Evolutionary conservation across 495 filamentous ascomycete species (phyloP).

Genomic region (Annulohypoxylon moriforme): DNA sequence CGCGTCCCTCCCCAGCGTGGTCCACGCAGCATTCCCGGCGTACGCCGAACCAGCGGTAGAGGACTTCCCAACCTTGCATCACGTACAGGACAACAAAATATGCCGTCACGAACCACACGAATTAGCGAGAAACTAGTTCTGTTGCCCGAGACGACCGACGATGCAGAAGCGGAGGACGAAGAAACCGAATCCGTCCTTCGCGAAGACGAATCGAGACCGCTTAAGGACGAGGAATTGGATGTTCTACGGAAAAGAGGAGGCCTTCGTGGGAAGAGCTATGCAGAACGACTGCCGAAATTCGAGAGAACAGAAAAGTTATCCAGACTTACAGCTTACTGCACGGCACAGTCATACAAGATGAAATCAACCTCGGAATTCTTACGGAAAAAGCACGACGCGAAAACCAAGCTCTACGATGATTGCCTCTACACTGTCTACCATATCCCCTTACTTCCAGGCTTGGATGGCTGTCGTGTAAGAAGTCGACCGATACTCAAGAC

Average conservation of each 20-base stretch:
- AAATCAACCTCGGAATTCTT: constrained; percentile 87
- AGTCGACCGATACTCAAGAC: constrained; percentile 93
- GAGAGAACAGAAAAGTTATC: constrained; percentile 87
- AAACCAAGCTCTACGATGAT: constrained; percentile 99
- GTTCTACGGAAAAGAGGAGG: constrained; percentile 70
- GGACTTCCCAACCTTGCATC: constrained; percentile 57
- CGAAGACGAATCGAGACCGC: constrained; percentile 73
- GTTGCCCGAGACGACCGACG: constrained; percentile 84
- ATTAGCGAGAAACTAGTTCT: constrained; percentile 94
- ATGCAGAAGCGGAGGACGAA: constrained; percentile 63
- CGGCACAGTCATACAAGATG: constrained; percentile 91
- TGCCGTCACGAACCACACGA: constrained; percentile 89
- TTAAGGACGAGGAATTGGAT: constrained; percentile 82
- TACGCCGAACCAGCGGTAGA: constrained; percentile 55
- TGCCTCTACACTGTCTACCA: constrained; percentile 97
- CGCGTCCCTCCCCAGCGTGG: constrained; percentile 70
- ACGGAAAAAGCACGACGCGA: constrained; percentile 86
- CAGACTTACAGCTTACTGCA: constrained; percentile 95
- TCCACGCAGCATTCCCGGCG: constrained; percentile 55
- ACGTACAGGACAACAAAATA: constrained; percentile 72
- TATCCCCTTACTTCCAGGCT: constrained; percentile 84
- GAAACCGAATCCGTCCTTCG: constrained; percentile 57
- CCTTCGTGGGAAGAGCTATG: constrained; percentile 88
- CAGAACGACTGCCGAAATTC: constrained; percentile 91
- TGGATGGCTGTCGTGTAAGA: constrained; percentile 84